Evolutionary conservation across 2,329 filamentous ascomycete genomes (phyloP).

Genomic region (Aureobasidium lini): DNA sequence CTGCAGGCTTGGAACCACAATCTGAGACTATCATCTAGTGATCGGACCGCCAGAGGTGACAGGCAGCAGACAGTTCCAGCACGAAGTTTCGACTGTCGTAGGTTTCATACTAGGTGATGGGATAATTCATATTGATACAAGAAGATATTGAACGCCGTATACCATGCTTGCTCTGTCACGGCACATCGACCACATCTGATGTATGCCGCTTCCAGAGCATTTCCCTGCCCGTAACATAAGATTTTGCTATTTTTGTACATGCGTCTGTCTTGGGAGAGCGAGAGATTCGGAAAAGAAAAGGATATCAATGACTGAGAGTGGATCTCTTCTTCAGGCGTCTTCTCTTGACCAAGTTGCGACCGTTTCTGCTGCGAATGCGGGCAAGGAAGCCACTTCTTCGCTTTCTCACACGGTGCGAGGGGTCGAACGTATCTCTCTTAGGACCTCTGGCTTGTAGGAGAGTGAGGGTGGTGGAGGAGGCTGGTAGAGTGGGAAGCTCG

Average conservation of each 20-base stretch:
- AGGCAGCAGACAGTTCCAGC: neutral
- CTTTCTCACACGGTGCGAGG: slow-evolving; percentile 53
- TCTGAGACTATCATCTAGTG: too few relatives aligned
- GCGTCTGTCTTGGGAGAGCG: neutral
- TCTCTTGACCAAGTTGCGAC: slow-evolving; percentile 47
- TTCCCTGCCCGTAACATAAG: neutral
- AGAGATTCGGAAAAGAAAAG: too few relatives aligned
- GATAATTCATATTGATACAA: slow-evolving; percentile 4
- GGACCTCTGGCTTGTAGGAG: slow-evolving; percentile 37
- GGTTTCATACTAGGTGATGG: neutral
- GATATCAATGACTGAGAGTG: slow-evolving; percentile 43
- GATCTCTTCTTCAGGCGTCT: slow-evolving; percentile 47
- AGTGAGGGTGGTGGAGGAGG: slow-evolving; percentile 12
- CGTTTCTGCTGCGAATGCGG: slow-evolving; percentile 45
- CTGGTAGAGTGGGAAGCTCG: neutral
- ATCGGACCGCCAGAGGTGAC: too few relatives aligned
- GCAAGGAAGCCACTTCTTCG: slow-evolving; percentile 54
- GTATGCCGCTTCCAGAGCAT: neutral
- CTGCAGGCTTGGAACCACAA: too few relatives aligned
- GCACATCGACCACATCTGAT: neutral
- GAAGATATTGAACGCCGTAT: slow-evolving; percentile 11
- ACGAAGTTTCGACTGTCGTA: too few relatives aligned
- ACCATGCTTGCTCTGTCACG: neutral
- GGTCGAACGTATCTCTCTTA: slow-evolving; percentile 51
- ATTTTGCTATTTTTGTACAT: neutral